phyloP scores from a whole-genome alignment of 805 yeast genomes.

The Nakazawaea wyomingensis region DNA sequence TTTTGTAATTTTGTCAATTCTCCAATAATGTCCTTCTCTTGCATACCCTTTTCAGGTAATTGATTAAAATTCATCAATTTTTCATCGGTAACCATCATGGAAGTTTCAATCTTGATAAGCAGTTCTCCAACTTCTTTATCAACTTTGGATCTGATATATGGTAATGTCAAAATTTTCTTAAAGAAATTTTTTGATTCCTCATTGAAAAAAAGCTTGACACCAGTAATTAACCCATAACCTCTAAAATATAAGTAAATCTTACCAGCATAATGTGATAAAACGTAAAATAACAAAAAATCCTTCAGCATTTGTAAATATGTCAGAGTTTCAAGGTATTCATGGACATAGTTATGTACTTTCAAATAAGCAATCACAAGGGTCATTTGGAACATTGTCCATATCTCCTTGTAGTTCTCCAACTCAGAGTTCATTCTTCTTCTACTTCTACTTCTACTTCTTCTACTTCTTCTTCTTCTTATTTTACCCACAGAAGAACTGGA shows the following conservation, averaged over 20 bases:
- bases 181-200: slow-evolving; percentile 23
- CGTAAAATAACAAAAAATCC: slow-evolving; percentile 6
- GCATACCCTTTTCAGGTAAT: slow-evolving; percentile 60
- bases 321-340: neutral
- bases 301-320: slow-evolving; percentile 5
- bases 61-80: slow-evolving; percentile 35
- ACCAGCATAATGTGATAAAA: neutral
- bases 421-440: slow-evolving; percentile 1
- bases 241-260: slow-evolving; percentile 16
- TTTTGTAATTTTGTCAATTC: slow-evolving; percentile 46
- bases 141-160: slow-evolving; percentile 51
- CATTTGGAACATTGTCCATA: slow-evolving; percentile 6
- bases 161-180: slow-evolving; percentile 35
- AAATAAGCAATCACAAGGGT: neutral
- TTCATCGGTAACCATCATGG: slow-evolving; percentile 51
- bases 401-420: slow-evolving; percentile 4
- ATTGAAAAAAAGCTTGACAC: slow-evolving; percentile 17
- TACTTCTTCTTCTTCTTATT: neutral
- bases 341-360: neutral
- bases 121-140: slow-evolving; percentile 52
- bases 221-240: slow-evolving; percentile 38
- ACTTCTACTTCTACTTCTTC: neutral
- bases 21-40: slow-evolving; percentile 37
- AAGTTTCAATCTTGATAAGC: slow-evolving; percentile 44
- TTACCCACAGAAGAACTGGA: neutral